A percentile compares a stretch with the other conserved stretches of the same genome.
These are phyloP conservation scores for Magnaporthiopsis rhizophila DNA, from an alignment of 2,329 filamentous ascomycete species.

Conservation along the genomic window DNA sequence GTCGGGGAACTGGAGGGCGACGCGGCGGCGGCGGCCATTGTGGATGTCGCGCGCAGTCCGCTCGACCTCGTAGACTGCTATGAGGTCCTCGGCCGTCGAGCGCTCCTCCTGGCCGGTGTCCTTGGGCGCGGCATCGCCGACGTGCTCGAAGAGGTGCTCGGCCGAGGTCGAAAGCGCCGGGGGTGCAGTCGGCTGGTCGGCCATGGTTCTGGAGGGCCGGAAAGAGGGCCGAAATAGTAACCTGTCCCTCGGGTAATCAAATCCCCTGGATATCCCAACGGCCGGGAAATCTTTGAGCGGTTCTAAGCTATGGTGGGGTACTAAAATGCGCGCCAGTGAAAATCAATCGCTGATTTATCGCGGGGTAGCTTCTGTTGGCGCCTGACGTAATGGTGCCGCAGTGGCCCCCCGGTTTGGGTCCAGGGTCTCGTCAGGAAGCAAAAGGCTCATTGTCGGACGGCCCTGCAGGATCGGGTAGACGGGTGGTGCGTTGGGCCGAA, in stretches of 20 bases:
- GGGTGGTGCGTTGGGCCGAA: too few relatives aligned
- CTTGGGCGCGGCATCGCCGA: conserved; percentile 26
- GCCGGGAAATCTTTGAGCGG: too few relatives aligned
- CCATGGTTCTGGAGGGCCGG: conserved; percentile 25
- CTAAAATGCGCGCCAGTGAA: background rate
- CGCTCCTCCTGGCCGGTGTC: conserved; percentile 23
- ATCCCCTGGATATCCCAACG: too few relatives aligned
- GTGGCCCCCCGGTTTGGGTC: background rate
- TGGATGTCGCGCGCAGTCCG: conserved; percentile 71
- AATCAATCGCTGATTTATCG: background rate
- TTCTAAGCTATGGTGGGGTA: background rate
- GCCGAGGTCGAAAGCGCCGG: conserved; percentile 59
- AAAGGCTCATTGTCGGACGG: too few relatives aligned
- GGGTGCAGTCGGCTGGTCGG: conserved; percentile 39
- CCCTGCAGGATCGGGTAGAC: too few relatives aligned
- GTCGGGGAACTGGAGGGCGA: conserved; percentile 95
- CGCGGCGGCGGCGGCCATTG: conserved; percentile 60
- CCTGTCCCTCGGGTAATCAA: background rate
- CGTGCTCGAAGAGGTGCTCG: conserved; percentile 48
- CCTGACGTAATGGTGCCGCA: background rate
- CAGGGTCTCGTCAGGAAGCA: too few relatives aligned
- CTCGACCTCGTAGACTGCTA: conserved; percentile 73
- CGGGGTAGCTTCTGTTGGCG: background rate
- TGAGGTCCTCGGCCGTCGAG: conserved; percentile 58
- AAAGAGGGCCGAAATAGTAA: background rate